Evolutionary conservation across 2,329 filamentous ascomycete genomes (phyloP), one percentile per base, ranked within the genome.

Genomic region (Westerdykella sp.): DNA sequence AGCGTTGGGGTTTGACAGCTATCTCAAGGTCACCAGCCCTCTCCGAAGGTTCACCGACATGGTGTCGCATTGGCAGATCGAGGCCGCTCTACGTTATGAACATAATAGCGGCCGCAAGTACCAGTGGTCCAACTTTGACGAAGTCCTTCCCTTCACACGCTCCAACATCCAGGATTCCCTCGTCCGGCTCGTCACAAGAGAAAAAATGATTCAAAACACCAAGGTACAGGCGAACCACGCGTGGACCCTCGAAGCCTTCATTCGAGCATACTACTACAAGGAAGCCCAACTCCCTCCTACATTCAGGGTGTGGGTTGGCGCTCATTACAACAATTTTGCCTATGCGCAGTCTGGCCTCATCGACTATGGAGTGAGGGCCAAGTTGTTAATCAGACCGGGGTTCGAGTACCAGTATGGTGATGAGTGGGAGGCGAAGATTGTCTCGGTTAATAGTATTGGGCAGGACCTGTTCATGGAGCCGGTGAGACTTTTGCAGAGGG

Each of bases 51-150:
- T 77, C 59, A 70, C 69, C 37, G 80, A 84, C 59, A 71, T 83
- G 57, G 69, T 83, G 37, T 67, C 72, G 10, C 79, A 83, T 56
- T 83, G 80, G 72, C 80, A 84, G 51, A 80, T 82, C 37, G 79
- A 83, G 66, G 75, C 79, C 6, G 78, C 77, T 1, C 53, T 84
- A 34, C 75, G 76, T 10, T 71, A 76, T 47, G 79, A 83, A 61
- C 69, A 73, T 10, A 54, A 63, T 23, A 67, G 69, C 4, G 71
- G 72, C 12, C 59, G 62, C 15, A 67, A 56, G n/a, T 64, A 77
- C 18, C 52, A 70, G 38, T 51, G 53, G 5, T 44, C 53, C 3
- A 49, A 40, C 43, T 10, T 41, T 11, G 66, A 76, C 6, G 71
- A 75, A 5, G 36, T 56, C n/a, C 66, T 81, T 4, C 76, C 79